Base-by-base conservation (phyloP, 176 grass and related monocot genomes). In the Sorghum bicolor region DNA sequence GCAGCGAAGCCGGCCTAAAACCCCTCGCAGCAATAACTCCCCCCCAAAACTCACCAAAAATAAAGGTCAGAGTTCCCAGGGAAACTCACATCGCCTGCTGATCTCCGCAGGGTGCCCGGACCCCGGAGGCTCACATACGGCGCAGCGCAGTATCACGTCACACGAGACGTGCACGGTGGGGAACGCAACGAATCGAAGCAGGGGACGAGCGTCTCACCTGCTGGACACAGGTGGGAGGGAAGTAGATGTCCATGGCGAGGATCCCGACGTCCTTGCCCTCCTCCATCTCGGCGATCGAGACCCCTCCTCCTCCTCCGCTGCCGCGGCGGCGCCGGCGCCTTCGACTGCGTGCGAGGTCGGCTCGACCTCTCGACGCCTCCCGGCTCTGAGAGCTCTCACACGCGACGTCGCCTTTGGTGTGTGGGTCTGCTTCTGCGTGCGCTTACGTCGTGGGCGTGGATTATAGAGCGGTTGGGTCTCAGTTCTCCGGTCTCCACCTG, bases 211-310 rank as follows among this genome's bases (percentile, higher is more conserved):
- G 43, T 43, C 20, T 72, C 47, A 94, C 94, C 89, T 95, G 96
- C 14, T 79, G 87, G 17, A 95, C 91, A 80, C 82, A 92, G 87
- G 87, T 83, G 84, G 89, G 83, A 85, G 96, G 96, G 83, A 96
- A 98, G 80, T 98, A 98, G 80, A 96, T 89, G 76, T 92, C 96
- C 85, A 99, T 92, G 91, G 96, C 96, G 41, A 96, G 93, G 80
- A 99, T 90, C 44, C 96, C 96, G 20, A 92, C 96, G 82, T 96
- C 89, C 82, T 94, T 94, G 63, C 30, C 64, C 74, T 88, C 86
- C 84, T 87, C 91, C 94, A 92, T 92, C 80, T 38, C 72, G 81
- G 26, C 38, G 68, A 11, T 20, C 32, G 29, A 31, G 29, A 29
- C 7, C 17, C 14, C 60, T n/a, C 24, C 24, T 6, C 60, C 60